Percentiles rank a stretch among this genome's conserved stretches.
phyloP scores from a whole-genome alignment of 805 yeast species.

The Brettanomyces bruxellensis region DNA sequence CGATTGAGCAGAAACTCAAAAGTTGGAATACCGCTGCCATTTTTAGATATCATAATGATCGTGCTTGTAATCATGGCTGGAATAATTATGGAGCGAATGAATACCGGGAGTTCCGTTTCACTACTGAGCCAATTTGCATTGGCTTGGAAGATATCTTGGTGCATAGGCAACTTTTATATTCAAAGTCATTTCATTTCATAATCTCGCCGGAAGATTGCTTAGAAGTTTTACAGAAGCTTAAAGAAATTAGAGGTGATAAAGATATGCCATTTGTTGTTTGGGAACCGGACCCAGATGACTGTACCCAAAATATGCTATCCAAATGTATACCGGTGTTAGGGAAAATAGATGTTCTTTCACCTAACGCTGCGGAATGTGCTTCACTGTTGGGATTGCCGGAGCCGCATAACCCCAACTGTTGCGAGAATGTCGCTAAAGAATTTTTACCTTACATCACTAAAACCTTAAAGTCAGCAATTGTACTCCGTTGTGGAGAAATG shows the following conservation, averaged over 20 bases:
- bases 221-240: constrained; percentile 33
- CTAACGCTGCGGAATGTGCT: constrained; percentile 81
- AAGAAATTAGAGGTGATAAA: constrained; percentile 4
- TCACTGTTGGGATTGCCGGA: constrained; percentile 41
- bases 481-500: constrained; percentile 65
- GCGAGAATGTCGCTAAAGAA: constrained; percentile 34
- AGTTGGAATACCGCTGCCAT: constrained; percentile 57
- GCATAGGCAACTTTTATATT: constrained; percentile 27
- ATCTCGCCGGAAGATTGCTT: constrained; percentile 60
- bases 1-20: constrained; percentile 34
- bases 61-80: constrained; percentile 76
- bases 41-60: constrained; percentile 37
- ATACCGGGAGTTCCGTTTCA: constrained; percentile 49
- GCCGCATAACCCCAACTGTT: constrained; percentile 30
- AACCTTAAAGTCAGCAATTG: constrained; percentile 33
- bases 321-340: constrained; percentile 29
- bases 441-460: constrained; percentile 34
- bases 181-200: constrained; percentile 57
- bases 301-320: constrained; percentile 42
- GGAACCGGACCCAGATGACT: constrained; percentile 83
- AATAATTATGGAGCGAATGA: constrained; percentile 63
- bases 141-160: constrained; percentile 43
- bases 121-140: constrained; percentile 53
- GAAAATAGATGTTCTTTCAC: constrained; percentile 57
- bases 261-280: constrained; percentile 44